Evolutionary conservation across 202 grass and related monocot species (phyloP).

Genomic region (Dendrocalamus latiflorus): DNA sequence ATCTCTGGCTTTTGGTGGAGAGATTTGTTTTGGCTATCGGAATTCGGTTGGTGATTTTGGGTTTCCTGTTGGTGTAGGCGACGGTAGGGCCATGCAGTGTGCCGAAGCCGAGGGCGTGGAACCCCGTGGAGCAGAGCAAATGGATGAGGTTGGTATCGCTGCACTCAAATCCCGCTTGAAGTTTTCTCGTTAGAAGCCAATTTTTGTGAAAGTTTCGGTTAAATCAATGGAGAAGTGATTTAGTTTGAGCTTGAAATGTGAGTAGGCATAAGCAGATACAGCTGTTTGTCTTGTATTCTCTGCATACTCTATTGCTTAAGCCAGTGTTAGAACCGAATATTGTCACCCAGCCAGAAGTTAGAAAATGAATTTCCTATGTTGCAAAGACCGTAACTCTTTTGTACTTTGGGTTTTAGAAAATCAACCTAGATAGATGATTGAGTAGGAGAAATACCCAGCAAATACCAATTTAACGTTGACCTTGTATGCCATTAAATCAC

Average conservation of each 20-base stretch:
- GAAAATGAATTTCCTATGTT: not conserved
- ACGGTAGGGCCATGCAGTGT: slow-evolving; percentile 86
- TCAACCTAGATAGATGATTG: not conserved
- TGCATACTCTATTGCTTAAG: not conserved
- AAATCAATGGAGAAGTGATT: not conserved
- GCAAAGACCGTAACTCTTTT: not conserved
- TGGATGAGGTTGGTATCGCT: slow-evolving; percentile 68
- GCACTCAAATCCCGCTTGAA: not conserved
- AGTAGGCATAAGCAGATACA: not conserved
- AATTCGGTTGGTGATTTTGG: slow-evolving; percentile 31
- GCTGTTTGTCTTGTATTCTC: not conserved
- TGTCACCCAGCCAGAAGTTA: not conserved
- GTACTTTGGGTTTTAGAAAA: not conserved
- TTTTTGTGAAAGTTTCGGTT: not conserved
- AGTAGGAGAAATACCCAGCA: not conserved
- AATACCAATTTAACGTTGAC: not conserved
- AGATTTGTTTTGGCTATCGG: slow-evolving; percentile 12
- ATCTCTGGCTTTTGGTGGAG: not conserved
- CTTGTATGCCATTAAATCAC: not conserved
- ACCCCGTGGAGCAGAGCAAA: slow-evolving; percentile 91
- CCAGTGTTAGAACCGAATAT: not conserved
- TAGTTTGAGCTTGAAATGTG: not conserved
- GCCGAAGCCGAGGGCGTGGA: slow-evolving; percentile 93
- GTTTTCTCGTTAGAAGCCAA: not conserved
- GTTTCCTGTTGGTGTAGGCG: slow-evolving; percentile 42